A percentile compares a stretch with the other conserved stretches of the same genome.
phyloP scores from a whole-genome alignment of 2,329 filamentous ascomycete genomes.

The Rhexocercosporidium sp. region DNA sequence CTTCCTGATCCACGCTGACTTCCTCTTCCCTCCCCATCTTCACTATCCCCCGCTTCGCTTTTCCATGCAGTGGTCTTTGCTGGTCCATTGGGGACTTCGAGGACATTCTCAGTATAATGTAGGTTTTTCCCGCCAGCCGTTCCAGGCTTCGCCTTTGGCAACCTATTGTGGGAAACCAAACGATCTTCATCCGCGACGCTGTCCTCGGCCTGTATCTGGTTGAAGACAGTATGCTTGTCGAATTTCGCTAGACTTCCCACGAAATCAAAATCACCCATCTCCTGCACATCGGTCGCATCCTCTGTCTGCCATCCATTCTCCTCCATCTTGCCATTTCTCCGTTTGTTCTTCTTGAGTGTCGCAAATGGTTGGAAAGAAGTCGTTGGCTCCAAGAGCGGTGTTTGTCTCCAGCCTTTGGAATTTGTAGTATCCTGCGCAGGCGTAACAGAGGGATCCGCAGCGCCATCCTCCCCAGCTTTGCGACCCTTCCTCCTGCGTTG shows the following conservation, averaged over 20 bases:
- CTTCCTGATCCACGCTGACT: slow-evolving; percentile 44
- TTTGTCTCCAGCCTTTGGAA: slow-evolving; percentile 71
- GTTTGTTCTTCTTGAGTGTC: slow-evolving; percentile 58
- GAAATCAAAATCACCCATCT: slow-evolving; percentile 95
- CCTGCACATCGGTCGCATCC: slow-evolving; percentile 92
- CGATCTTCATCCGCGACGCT: slow-evolving; percentile 86
- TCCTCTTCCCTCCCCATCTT: slow-evolving; percentile 35
- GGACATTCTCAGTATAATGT: slow-evolving; percentile 89
- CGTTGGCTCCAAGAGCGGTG: slow-evolving; percentile 67
- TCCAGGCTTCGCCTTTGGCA: slow-evolving; percentile 62
- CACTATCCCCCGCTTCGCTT: slow-evolving; percentile 72
- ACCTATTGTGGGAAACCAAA: slow-evolving; percentile 87
- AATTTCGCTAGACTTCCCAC: slow-evolving; percentile 89
- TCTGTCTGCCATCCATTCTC: slow-evolving; percentile 95
- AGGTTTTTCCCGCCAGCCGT: slow-evolving; percentile 86
- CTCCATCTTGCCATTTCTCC: slow-evolving; percentile 47
- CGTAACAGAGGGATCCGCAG: slow-evolving; percentile 47
- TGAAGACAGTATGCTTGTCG: slow-evolving; percentile 90
- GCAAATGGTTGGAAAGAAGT: slow-evolving; percentile 67
- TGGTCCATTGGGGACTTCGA: slow-evolving; percentile 61
- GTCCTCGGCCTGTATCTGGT: slow-evolving; percentile 89
- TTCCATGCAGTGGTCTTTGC: slow-evolving; percentile 59
- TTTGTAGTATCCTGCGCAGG: slow-evolving; percentile 51
- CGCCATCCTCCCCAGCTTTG: slow-evolving; percentile 45
- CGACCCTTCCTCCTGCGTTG: slow-evolving; percentile 46